Conservation (phyloP, 2,329 filamentous ascomycete species). For the Colletotrichum navitas region DNA sequence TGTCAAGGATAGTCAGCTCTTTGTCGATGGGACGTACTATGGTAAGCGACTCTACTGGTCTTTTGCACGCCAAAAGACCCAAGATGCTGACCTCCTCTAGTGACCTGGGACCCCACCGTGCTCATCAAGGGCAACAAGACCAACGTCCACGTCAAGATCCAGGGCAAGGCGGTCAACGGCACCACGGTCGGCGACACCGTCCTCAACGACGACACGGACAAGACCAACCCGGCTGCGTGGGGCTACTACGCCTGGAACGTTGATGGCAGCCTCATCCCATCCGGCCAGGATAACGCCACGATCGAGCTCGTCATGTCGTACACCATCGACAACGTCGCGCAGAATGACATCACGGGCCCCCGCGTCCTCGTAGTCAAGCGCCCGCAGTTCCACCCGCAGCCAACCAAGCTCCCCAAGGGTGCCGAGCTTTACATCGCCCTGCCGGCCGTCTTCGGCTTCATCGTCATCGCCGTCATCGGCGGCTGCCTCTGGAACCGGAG, state of each 20-base stretch:
- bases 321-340: conserved; percentile 52
- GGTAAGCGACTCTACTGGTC: conserved; percentile 51
- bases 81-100: conserved; percentile 50
- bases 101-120: conserved; percentile 68
- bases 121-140: conserved; percentile 60
- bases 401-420: conserved; percentile 51
- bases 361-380: conserved; percentile 56
- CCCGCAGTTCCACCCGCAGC: conserved; percentile 50
- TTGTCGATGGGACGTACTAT: conserved; percentile 63
- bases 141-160: conserved; percentile 48
- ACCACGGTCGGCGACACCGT: conserved; percentile 46
- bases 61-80: background rate
- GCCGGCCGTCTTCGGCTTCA: conserved; percentile 62
- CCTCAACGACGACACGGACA: conserved; percentile 36
- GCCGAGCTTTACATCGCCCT: conserved; percentile 65
- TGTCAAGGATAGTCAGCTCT: conserved; percentile 56
- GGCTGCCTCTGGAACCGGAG: conserved; percentile 67
- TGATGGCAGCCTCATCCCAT: conserved; percentile 46
- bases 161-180: conserved; percentile 57
- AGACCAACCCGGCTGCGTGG: conserved; percentile 42
- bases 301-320: conserved; percentile 47
- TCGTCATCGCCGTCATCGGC: conserved; percentile 64
- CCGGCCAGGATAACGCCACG: conserved; percentile 48
- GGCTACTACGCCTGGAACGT: conserved; percentile 51
- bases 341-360: conserved; percentile 55